Percentiles rank a stretch among this genome's conserved stretches.
These are phyloP conservation scores for Tylopilus microsporus DNA, from an alignment of 1,284 basidiomycete species.

Conservation along the genomic window DNA sequence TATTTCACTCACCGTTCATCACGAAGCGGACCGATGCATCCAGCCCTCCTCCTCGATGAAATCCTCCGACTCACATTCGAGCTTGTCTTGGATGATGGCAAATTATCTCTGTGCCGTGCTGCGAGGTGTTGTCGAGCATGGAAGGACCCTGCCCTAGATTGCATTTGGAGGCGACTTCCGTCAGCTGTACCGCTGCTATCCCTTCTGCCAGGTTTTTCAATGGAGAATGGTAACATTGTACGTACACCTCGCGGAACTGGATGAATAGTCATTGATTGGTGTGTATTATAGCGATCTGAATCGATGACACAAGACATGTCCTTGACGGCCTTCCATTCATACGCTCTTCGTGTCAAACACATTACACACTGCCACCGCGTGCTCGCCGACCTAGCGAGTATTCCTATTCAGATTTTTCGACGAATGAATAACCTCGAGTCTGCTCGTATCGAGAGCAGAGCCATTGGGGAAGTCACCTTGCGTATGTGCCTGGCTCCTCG, in stretches of 20 bases:
- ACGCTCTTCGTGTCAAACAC: conserved; percentile 46
- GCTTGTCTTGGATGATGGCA: conserved; percentile 30
- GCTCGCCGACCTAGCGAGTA: conserved; percentile 22
- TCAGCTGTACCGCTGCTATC: conserved; percentile 45
- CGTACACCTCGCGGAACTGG: background rate
- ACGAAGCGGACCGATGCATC: conserved; percentile 38
- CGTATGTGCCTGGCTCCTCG: conserved; percentile 34
- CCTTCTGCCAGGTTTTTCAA: conserved; percentile 36
- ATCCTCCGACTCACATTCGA: conserved; percentile 44
- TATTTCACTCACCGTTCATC: background rate
- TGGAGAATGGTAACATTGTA: conserved; percentile 13
- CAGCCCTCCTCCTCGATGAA: conserved; percentile 49
- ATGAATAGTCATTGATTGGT: background rate
- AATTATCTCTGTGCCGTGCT: conserved; percentile 29
- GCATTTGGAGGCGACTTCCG: conserved; percentile 46
- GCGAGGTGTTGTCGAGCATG: conserved; percentile 48
- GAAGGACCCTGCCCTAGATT: conserved; percentile 54
- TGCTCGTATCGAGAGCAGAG: conserved; percentile 37
- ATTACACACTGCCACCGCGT: conserved; percentile 37
- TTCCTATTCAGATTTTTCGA: conserved; percentile 24
- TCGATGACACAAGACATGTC: conserved; percentile 11
- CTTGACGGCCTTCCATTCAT: conserved; percentile 37
- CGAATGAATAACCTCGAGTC: conserved; percentile 37
- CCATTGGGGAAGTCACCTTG: conserved; percentile 30
- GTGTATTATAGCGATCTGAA: conserved; percentile 14